Evolutionary conservation across 2,329 filamentous ascomycete genomes (phyloP).

Genomic region (Blumeria hordei): DNA sequence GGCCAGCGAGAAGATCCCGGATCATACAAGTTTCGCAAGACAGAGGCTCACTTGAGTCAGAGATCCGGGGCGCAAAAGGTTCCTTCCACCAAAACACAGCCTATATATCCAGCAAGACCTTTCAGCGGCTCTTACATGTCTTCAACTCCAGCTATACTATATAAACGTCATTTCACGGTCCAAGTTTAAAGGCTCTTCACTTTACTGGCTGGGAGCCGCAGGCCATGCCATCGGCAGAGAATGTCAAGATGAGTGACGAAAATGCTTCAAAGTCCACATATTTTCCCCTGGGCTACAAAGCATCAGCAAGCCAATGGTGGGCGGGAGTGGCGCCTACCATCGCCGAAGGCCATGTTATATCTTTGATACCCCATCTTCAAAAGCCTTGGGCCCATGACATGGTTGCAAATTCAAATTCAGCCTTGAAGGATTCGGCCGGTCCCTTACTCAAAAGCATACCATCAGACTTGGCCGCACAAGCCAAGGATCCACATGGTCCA

Average conservation of each 20-base stretch:
- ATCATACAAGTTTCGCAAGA: too few relatives aligned
- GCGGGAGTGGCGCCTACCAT: constrained; percentile 54
- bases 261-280: constrained; percentile 18
- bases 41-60: too few relatives aligned
- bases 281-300: constrained; percentile 80
- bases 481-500: constrained; percentile 58
- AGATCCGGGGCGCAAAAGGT: too few relatives aligned
- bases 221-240: constrained; percentile 23
- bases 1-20: too few relatives aligned
- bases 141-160: too few relatives aligned
- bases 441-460: constrained; percentile 15
- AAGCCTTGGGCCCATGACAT: constrained; percentile 28
- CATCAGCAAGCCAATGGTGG: constrained; percentile 91
- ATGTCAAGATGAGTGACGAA: constrained; percentile 17
- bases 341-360: constrained; percentile 74
- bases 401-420: background rate
- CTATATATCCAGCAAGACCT: too few relatives aligned
- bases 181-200: too few relatives aligned
- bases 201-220: constrained; percentile 8
- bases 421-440: constrained; percentile 8
- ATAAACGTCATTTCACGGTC: too few relatives aligned
- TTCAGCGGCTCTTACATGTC: too few relatives aligned
- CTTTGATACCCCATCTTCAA: constrained; percentile 58
- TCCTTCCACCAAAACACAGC: too few relatives aligned
- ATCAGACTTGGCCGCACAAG: constrained; percentile 21